Evolutionary conservation across 2,329 filamentous ascomycete species (phyloP).

Genomic region (Tolypocladium capitatum): DNA sequence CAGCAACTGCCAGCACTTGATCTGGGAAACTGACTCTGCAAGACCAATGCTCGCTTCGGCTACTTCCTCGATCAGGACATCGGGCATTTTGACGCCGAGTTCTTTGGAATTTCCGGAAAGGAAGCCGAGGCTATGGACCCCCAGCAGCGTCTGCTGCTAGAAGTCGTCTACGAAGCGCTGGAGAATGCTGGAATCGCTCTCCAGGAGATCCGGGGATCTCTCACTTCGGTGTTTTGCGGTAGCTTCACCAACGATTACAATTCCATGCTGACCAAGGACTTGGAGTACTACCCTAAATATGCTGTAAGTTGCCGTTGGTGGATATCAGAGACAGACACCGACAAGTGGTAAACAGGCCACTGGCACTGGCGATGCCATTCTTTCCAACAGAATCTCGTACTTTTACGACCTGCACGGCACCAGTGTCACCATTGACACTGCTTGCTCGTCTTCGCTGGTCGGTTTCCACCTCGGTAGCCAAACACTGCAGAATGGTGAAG

Average conservation of each 20-base stretch:
- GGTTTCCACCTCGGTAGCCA: constrained; percentile 21
- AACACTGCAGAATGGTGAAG: constrained; percentile 16
- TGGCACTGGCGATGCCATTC: constrained; percentile 14
- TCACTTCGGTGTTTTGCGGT: constrained; percentile 17
- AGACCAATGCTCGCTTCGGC: constrained; percentile 7
- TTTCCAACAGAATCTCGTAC: constrained; percentile 21
- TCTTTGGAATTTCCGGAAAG: constrained; percentile 9
- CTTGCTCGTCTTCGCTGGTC: constrained; percentile 22
- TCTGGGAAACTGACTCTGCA: not conserved
- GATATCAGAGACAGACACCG: not conserved
- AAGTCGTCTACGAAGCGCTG: constrained; percentile 15
- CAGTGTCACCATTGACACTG: constrained; percentile 24
- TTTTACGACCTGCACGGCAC: constrained; percentile 23
- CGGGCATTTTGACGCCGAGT: constrained; percentile 7
- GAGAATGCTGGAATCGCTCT: constrained; percentile 19
- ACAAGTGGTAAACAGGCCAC: constrained; percentile 7
- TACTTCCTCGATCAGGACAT: constrained; percentile 16
- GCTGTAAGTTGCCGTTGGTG: constrained; percentile 2
- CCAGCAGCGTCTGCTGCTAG: constrained; percentile 10
- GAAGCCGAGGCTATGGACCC: constrained; percentile 14
- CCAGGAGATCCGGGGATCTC: constrained; percentile 7
- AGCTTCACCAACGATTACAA: constrained; percentile 16
- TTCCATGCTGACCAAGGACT: constrained; percentile 12
- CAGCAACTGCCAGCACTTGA: not conserved
- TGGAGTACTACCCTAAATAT: too few relatives aligned